Percentiles rank a stretch among this genome's conserved stretches.
phyloP scores from a whole-genome alignment of 495 filamentous ascomycete genomes.

The Choiromyces venosus region DNA sequence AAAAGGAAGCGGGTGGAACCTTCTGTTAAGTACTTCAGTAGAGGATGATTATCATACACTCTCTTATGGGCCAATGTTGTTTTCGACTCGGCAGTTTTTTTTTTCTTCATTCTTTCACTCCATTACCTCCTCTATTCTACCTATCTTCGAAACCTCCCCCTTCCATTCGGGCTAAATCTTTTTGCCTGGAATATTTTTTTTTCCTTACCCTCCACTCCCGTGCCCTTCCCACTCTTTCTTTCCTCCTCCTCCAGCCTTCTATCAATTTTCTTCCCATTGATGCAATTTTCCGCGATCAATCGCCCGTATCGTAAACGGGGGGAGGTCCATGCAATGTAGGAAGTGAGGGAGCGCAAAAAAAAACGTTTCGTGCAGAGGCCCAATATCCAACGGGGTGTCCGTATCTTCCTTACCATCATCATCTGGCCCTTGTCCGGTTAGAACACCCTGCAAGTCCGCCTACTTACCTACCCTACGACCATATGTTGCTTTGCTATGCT shows the following conservation, averaged over 20 bases:
- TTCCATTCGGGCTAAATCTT: neutral
- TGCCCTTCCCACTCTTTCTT: neutral
- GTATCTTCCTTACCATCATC: slow-evolving; percentile 17
- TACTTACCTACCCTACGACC: neutral
- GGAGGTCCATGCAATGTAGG: neutral
- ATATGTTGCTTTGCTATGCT: neutral
- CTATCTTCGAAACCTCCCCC: neutral
- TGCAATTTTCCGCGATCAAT: slow-evolving; percentile 2
- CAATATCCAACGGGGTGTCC: slow-evolving; percentile 23
- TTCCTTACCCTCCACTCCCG: neutral
- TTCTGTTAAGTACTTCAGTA: slow-evolving; percentile 29
- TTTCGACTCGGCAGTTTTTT: neutral
- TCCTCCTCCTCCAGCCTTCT: neutral
- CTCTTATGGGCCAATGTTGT: neutral
- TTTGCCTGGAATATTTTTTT: neutral
- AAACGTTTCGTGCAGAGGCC: slow-evolving; percentile 25
- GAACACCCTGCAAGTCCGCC: neutral
- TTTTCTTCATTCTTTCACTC: neutral
- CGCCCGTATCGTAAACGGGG: neutral
- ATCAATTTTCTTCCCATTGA: neutral
- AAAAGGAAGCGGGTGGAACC: slow-evolving; percentile 23
- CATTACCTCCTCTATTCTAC: neutral
- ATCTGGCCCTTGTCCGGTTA: slow-evolving; percentile 23
- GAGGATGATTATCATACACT: slow-evolving; percentile 17
- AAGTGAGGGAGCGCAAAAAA: neutral